phyloP scores from a whole-genome alignment of 805 yeast genomes.

The Saturnispora bothae region DNA sequence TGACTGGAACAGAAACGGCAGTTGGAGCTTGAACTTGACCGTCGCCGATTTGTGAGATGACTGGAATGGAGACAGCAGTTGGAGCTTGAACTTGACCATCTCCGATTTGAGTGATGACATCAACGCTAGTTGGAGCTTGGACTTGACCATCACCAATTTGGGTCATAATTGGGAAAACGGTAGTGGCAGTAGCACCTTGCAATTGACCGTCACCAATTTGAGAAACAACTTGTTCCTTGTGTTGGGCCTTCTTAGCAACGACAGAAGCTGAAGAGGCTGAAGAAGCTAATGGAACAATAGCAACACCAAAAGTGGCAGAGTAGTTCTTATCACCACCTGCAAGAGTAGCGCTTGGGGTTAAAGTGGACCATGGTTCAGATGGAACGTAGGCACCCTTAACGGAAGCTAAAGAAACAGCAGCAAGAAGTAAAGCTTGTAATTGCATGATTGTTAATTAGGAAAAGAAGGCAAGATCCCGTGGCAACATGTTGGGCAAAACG shows the following conservation, averaged over 20 bases:
- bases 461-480: not conserved
- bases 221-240: conserved; percentile 21
- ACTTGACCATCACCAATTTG: conserved; percentile 43
- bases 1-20: conserved; percentile 19
- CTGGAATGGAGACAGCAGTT: conserved; percentile 8
- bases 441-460: conserved; percentile 26
- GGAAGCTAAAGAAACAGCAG: conserved; percentile 35
- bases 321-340: conserved; percentile 46
- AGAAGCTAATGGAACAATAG: conserved; percentile 46
- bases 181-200: conserved; percentile 27
- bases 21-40: conserved; percentile 35
- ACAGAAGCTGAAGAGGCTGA: conserved; percentile 28
- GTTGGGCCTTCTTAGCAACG: conserved; percentile 8
- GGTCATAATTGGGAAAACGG: conserved; percentile 21
- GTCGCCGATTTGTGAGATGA: conserved; percentile 24
- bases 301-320: conserved; percentile 56
- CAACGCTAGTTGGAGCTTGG: conserved; percentile 19
- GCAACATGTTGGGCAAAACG: not conserved
- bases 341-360: conserved; percentile 48
- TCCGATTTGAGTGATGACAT: conserved; percentile 39
- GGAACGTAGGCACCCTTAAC: conserved; percentile 55
- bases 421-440: conserved; percentile 29
- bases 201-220: conserved; percentile 32
- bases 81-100: conserved; percentile 35
- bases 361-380: conserved; percentile 58